Evolutionary conservation across 805 yeast species (phyloP), one percentile per base, ranked within the genome.

Genomic region (Lipomyces yamanashiensis): DNA sequence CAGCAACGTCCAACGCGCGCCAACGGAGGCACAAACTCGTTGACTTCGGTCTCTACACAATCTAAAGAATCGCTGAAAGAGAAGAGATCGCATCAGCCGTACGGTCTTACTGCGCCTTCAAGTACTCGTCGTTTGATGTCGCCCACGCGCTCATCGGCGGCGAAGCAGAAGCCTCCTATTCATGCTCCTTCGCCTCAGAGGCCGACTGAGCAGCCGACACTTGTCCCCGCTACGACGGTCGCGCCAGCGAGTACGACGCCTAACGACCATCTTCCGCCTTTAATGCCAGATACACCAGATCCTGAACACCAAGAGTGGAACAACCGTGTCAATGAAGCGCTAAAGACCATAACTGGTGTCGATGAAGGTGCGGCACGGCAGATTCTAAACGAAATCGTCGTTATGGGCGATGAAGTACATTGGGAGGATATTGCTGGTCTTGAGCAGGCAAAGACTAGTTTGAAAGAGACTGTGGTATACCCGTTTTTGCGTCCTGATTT

Each of bases 361-460:
- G 98, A 93, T 75, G 85, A 84, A 60, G 71, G 72, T 3, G 87
- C 96, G 0, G 96, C 96, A 10, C 84, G 84, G 67, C 97, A 90
- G 73, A 92, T 93, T 57, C 78, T 93, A 61, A 89, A 88, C 67
- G 97, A 93, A 72, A 90, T 93, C 63, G 88, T 93, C 33, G 88
- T 92, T 5, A 87, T 86, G 59, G 97, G 97, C 13, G 97, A 92
- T 73, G 90, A 90, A 70, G 95, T 93, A 1, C 87, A 84, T 70
- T 95, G 98, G 98, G 93, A 88, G 58, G 98, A 95, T 73, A 89
- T 93, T 67, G 96, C 96, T 0, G 99, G 99, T 0, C 77, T 95
- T 37, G 93, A 88, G 59, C 81, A 82, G n/a, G 97, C 98, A 2
- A 95, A 93, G 73, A 84, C 83, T 67, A 88, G 97, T 1, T 79